These are phyloP conservation scores for Chlamydomonas urium DNA, from an alignment of 139 green algal genomes.

Conservation along the genomic window DNA sequence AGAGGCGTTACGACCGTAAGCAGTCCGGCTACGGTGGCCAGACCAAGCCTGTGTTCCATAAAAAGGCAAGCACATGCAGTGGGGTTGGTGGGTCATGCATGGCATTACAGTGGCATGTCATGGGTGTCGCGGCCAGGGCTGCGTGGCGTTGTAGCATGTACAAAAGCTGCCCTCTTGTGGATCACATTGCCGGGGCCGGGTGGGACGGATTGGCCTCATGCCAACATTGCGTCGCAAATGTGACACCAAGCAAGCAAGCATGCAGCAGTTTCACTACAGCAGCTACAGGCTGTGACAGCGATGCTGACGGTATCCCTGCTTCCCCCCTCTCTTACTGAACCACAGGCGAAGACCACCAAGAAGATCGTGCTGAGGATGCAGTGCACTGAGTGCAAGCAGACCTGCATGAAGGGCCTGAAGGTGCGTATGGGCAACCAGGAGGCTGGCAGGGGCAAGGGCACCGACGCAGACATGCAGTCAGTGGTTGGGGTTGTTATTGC, in stretches of 20 bases:
- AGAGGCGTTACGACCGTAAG: conserved; percentile 98
- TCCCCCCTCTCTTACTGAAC: no score
- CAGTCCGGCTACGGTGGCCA: conserved; percentile 97
- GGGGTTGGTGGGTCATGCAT: background rate
- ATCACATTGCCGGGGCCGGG: no score
- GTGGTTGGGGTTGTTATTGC: background rate
- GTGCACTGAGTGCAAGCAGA: conserved; percentile 93
- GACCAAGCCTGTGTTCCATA: conserved; percentile 99
- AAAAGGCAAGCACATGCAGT: conserved; percentile 77
- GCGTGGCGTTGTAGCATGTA: background rate
- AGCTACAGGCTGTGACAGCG: no score
- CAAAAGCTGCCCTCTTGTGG: no score
- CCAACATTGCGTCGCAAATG: no score
- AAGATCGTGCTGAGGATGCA: conserved; percentile 71
- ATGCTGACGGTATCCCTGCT: no score
- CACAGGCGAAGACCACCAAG: conserved; percentile 15
- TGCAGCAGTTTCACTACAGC: no score
- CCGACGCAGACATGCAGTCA: background rate
- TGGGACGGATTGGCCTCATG: no score
- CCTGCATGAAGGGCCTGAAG: conserved; percentile 95
- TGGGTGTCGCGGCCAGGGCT: background rate
- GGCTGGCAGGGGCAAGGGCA: background rate
- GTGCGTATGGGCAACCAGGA: conserved; percentile 34
- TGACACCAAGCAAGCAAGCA: no score
- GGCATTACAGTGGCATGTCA: background rate